Evolutionary conservation across 2,329 filamentous ascomycete genomes (phyloP), one percentile per base, ranked within the genome.

Genomic region (Shiraia bambusicola): DNA sequence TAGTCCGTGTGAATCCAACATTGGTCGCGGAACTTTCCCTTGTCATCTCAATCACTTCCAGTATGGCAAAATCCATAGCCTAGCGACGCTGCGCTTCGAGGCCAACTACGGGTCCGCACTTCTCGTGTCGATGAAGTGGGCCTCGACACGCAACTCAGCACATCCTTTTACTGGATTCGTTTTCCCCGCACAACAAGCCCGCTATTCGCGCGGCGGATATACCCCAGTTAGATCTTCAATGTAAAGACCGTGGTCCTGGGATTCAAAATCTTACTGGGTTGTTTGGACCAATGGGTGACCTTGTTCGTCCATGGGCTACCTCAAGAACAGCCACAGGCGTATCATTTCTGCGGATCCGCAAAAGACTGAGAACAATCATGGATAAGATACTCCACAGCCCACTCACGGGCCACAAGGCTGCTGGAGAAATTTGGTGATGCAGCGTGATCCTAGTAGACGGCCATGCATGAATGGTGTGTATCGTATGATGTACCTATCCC

Each of bases 331-430:
- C 38, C 29, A 34, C 35, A 36, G 36, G 42, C 42, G 40, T 40
- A 47, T 42, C 34, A 42, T 40, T 27, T 16, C 42, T 65, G 61
- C 63, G 62, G 63, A 65, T 63, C 61, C 61, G 62, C 61, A 61
- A 38, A 38, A 40, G 36, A 42, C 29, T 47, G 45, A 53, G 28
- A 49, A 32, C 45, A 28, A 29, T 27, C 31, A 35, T 29, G 30
- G 29, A 45, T 40, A 34, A 14, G 38, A 44, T 37, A 25, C 40
- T 43, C 43, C 47, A 42, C 34, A 37, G 28, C 35, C 28, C 34
- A 34, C 34, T 37, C 40, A 40, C 42, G 35, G 32, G 33, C 29
- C n/a, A 37, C 44, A 37, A 22, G 42, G 28, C 40, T 42, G 42
- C 39, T 52, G 44, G 36, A 40, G 46, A 37, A n/a, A 25, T 26